Percentiles rank a stretch among this genome's conserved stretches.
These are phyloP conservation scores for Helotiales sp. DNA, from an alignment of 2,329 filamentous ascomycete species.

Conservation along the genomic window DNA sequence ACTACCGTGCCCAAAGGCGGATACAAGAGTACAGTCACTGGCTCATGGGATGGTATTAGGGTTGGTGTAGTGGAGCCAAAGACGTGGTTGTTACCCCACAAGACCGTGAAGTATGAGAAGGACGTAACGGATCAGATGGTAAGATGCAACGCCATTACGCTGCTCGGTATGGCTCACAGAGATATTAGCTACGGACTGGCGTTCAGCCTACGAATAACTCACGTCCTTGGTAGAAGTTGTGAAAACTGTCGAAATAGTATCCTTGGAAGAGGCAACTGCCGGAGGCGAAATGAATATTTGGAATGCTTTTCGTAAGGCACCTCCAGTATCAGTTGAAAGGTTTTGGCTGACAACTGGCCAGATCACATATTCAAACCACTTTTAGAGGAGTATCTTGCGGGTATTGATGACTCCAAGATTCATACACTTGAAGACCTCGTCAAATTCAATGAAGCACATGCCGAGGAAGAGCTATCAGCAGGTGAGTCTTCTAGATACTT, in stretches of 20 bases:
- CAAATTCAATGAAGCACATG: slow-evolving; percentile 4
- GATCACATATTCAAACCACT: not conserved
- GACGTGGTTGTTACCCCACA: not conserved
- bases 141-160: not conserved
- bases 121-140: slow-evolving; percentile 6
- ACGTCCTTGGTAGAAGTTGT: not conserved
- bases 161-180: not conserved
- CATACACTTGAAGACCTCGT: slow-evolving; percentile 1
- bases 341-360: not conserved
- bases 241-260: not conserved
- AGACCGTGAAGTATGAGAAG: not conserved
- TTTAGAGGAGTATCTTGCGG: not conserved
- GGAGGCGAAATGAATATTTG: not conserved
- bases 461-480: not conserved
- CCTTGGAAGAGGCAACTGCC: not conserved
- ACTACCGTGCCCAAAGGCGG: not conserved
- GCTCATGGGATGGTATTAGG: not conserved
- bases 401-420: not conserved
- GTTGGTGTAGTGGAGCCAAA: slow-evolving; percentile 4
- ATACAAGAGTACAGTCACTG: not conserved
- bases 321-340: not conserved
- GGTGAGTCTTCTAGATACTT: not conserved
- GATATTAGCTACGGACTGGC: not conserved
- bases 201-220: no score
- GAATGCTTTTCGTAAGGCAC: not conserved